phyloP scores from a whole-genome alignment of 768 basidiomycete species.

The Suillus clintonianus region DNA sequence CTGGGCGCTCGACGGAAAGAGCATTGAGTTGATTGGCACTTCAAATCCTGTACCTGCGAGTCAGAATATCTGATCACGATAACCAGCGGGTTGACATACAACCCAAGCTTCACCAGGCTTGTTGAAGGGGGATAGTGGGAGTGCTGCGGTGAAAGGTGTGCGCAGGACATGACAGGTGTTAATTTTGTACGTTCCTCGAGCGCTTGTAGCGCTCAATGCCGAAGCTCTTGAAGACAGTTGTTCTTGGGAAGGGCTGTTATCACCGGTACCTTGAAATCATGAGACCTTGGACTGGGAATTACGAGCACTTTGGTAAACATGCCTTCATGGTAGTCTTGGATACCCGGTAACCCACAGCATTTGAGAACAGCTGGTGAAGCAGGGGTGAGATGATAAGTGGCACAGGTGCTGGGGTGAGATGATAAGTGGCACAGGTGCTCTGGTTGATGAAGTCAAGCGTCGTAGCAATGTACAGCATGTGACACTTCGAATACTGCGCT shows the following conservation, averaged over 20 bases:
- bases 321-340: neutral
- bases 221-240: neutral
- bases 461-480: neutral
- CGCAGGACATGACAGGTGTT: neutral
- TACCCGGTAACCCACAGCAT: neutral
- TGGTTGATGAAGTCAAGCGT: neutral
- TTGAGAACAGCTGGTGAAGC: neutral
- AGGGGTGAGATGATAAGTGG: neutral
- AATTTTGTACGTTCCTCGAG: neutral
- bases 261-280: neutral
- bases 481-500: neutral
- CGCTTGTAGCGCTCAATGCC: neutral
- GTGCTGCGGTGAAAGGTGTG: neutral
- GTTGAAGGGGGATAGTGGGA: neutral
- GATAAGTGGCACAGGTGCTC: neutral
- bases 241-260: neutral
- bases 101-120: neutral
- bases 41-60: neutral
- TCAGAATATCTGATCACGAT: neutral
- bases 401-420: neutral
- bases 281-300: neutral
- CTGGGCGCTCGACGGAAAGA: neutral
- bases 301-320: neutral
- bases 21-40: neutral
- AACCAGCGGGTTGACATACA: neutral